Evolutionary conservation across 2,329 filamentous ascomycete genomes (phyloP).

Genomic region (Penicillium sp.): DNA sequence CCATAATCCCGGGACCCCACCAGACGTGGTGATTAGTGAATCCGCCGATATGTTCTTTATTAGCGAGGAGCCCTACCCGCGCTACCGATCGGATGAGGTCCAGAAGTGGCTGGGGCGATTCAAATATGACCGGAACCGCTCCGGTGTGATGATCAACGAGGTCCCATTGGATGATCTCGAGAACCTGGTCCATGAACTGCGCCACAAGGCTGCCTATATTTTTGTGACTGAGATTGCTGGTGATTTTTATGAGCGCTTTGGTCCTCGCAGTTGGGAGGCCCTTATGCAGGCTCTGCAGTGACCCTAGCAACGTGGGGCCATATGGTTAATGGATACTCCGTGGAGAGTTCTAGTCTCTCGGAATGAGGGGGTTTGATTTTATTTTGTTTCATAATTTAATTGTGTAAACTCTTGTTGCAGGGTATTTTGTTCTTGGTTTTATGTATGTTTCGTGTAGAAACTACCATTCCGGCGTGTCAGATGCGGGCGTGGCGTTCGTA

Average conservation of each 20-base stretch:
- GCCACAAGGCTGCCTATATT: neutral
- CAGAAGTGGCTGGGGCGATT: neutral
- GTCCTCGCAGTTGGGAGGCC: neutral
- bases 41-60: conserved; percentile 3
- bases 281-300: conserved; percentile 1
- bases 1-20: conserved; percentile 3
- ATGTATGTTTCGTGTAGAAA: neutral
- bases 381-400: neutral
- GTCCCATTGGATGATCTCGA: neutral
- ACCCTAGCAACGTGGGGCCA: neutral
- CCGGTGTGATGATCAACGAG: conserved; percentile 1
- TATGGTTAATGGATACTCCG: neutral
- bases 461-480: neutral
- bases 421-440: neutral
- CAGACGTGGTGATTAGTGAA: neutral
- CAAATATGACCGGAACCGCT: neutral
- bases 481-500: neutral
- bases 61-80: conserved; percentile 2
- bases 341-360: neutral
- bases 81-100: conserved; percentile 2
- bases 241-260: conserved; percentile 4
- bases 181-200: neutral
- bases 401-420: neutral
- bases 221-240: conserved; percentile 2
- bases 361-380: neutral